Evolutionary conservation across 2,329 filamentous ascomycete species (phyloP).

Genomic region (Cytospora piceicola): DNA sequence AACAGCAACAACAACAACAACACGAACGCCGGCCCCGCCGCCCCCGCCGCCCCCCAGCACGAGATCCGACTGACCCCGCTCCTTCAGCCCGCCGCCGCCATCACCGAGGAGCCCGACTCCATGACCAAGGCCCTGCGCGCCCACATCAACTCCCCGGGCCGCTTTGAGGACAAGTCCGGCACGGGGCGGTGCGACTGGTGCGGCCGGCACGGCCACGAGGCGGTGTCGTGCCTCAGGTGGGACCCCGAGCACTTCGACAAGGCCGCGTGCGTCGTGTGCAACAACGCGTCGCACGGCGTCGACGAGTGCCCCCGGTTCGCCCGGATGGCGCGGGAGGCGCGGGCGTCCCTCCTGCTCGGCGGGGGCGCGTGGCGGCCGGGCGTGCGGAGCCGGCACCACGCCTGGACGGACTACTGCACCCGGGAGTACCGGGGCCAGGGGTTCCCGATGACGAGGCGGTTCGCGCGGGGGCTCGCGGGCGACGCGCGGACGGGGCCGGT

Average conservation of each 20-base stretch:
- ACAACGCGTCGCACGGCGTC: conserved; percentile 13
- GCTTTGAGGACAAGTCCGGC: conserved; percentile 14
- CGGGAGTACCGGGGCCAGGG: background rate
- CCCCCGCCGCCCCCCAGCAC: background rate
- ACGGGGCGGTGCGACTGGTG: conserved; percentile 22
- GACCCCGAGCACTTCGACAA: conserved; percentile 18
- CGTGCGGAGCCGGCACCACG: conserved; percentile 17
- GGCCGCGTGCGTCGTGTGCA: conserved; percentile 17
- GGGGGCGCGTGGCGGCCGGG: conserved; percentile 14
- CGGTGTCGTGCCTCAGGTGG: conserved; percentile 18
- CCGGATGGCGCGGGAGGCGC: background rate
- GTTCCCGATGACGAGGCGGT: conserved; percentile 7
- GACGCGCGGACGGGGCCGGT: background rate
- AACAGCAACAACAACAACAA: no score
- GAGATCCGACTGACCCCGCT: background rate
- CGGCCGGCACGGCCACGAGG: conserved; percentile 17
- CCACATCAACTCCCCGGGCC: background rate
- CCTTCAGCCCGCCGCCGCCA: background rate
- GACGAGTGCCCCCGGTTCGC: conserved; percentile 22
- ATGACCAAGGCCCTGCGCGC: background rate
- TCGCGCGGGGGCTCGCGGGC: background rate
- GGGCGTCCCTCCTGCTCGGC: conserved; percentile 10
- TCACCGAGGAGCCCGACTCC: background rate
- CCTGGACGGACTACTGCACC: conserved; percentile 11
- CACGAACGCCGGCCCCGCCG: background rate